Evolutionary conservation across 495 filamentous ascomycete species (phyloP).

Genomic region (Trichoderma gamsii): DNA sequence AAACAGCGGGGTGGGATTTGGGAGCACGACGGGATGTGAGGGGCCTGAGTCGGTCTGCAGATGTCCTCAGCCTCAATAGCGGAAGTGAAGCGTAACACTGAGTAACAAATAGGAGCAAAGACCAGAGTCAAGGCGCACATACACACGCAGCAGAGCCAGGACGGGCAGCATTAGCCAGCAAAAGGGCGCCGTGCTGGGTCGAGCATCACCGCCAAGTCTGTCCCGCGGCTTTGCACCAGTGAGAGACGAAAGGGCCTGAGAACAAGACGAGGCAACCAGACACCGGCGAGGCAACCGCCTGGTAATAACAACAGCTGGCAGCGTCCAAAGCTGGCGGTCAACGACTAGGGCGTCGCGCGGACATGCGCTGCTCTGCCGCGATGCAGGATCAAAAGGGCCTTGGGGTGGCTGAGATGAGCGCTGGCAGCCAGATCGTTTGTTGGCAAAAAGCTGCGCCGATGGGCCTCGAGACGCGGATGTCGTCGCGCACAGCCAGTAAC

Average conservation of each 20-base stretch:
- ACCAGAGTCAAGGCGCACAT: neutral
- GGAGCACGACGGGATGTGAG: neutral
- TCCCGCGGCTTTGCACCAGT: neutral
- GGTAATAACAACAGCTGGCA: neutral
- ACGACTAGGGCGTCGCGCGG: neutral
- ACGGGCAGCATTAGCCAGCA: neutral
- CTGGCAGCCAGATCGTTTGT: too few species aligned
- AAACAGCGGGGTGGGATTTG: neutral
- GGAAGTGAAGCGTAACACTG: neutral
- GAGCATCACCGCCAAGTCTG: neutral
- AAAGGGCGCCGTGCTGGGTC: neutral
- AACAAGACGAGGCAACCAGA: neutral
- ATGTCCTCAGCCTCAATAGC: neutral
- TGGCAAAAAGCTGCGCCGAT: too few species aligned
- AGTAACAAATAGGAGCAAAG: neutral
- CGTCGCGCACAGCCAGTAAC: too few species aligned
- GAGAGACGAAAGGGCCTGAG: neutral
- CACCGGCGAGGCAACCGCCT: neutral
- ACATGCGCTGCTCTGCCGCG: neutral
- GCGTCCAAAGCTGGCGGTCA: neutral
- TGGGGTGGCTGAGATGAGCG: neutral
- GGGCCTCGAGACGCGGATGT: too few species aligned
- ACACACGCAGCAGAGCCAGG: neutral
- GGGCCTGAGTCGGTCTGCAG: conserved; percentile 4
- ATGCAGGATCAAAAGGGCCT: neutral